phyloP scores from a whole-genome alignment of 352 stramenopile species.

The Pythium myriotylum region DNA sequence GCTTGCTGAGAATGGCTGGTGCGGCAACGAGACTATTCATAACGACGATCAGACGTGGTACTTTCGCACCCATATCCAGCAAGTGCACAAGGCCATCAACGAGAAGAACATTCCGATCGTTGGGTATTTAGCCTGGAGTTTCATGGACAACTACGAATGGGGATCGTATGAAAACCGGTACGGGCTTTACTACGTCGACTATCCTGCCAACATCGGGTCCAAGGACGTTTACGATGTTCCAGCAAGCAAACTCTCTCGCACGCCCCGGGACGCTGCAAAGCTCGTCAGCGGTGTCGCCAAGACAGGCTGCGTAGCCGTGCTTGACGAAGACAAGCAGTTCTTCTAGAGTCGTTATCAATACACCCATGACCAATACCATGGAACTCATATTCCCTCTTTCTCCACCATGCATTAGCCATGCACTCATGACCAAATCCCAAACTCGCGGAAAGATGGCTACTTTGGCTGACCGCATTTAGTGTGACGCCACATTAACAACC shows the following conservation, averaged over 20 bases:
- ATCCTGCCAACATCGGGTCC: constrained; percentile 22
- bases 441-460: not conserved
- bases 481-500: constrained; percentile 10
- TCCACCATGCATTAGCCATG: too few relatives aligned
- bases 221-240: constrained; percentile 8
- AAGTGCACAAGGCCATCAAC: constrained; percentile 48
- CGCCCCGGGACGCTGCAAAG: constrained; percentile 24
- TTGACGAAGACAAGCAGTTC: constrained; percentile 1
- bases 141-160: constrained; percentile 97
- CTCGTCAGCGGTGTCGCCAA: constrained; percentile 12
- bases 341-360: not conserved
- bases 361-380: too few relatives aligned
- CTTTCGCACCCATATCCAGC: constrained; percentile 44
- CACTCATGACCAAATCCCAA: too few relatives aligned
- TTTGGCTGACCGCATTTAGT: not conserved
- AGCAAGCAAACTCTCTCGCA: constrained; percentile 30
- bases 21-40: constrained; percentile 49
- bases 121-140: constrained; percentile 90
- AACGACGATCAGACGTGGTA: constrained; percentile 58
- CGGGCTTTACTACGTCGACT: constrained; percentile 57
- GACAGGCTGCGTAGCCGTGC: not conserved
- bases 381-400: too few relatives aligned
- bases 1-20: constrained; percentile 60
- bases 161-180: constrained; percentile 63
- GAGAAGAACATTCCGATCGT: constrained; percentile 56